phyloP scores from a whole-genome alignment of 1,284 basidiomycete genomes.

The Cryptococcus depauperatus region DNA sequence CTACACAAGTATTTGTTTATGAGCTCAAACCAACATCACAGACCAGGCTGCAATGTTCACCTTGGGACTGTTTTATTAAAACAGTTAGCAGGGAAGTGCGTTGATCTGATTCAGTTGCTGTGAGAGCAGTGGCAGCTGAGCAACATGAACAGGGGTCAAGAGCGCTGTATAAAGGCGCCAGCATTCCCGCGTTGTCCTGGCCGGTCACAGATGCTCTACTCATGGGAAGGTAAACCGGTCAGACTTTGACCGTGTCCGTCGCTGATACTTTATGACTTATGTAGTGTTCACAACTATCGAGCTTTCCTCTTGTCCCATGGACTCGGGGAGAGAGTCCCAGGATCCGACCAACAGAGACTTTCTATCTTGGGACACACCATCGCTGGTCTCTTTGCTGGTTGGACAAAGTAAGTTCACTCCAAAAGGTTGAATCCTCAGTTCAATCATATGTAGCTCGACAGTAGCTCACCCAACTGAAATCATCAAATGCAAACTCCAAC shows the following conservation, averaged over 20 bases:
- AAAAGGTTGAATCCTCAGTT: background rate
- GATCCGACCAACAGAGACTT: constrained; percentile 18
- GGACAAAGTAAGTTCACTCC: constrained; percentile 38
- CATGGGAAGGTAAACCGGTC: constrained; percentile 39
- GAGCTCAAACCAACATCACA: constrained; percentile 6
- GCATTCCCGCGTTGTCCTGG: constrained; percentile 44
- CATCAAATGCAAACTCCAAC: constrained; percentile 45
- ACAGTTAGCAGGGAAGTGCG: constrained; percentile 35
- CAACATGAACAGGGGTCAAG: constrained; percentile 22
- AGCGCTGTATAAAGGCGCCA: constrained; percentile 44
- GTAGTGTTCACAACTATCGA: constrained; percentile 44
- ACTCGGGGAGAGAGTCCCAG: constrained; percentile 30
- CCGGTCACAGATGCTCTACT: constrained; percentile 43
- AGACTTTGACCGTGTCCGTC: background rate
- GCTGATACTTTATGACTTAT: background rate
- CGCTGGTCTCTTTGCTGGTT: constrained; percentile 42
- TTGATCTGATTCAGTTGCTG: background rate
- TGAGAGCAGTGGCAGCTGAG: background rate
- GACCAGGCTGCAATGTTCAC: constrained; percentile 43
- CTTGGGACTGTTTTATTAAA: constrained; percentile 36
- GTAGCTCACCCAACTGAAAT: constrained; percentile 45
- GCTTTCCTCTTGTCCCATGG: constrained; percentile 31
- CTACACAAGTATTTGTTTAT: too few species aligned
- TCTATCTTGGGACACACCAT: constrained; percentile 38
- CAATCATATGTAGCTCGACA: constrained; percentile 19